Conservation (phyloP, 176 grass and related monocot genomes). For the Oryza coarctata region DNA sequence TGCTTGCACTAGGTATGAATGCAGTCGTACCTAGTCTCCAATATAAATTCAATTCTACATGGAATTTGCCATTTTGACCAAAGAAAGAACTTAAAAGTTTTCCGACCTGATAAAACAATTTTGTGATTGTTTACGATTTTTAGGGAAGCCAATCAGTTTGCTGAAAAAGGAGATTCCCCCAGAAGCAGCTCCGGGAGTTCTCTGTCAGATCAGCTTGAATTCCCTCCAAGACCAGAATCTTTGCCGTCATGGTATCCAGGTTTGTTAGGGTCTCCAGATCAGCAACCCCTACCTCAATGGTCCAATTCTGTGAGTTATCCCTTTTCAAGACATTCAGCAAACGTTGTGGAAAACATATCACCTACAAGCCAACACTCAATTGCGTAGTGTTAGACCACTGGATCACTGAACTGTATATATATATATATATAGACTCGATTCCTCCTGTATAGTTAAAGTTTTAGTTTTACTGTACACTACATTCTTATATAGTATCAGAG, state of each 20-base stretch:
- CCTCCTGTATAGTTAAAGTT: too few species aligned
- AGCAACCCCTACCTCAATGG: conserved; percentile 5
- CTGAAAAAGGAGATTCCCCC: conserved; percentile 30
- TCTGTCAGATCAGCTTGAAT: conserved; percentile 31
- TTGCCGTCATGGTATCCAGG: conserved; percentile 40
- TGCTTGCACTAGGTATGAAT: conserved; percentile 58
- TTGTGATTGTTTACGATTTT: conserved; percentile 16
- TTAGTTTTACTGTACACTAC: too few species aligned
- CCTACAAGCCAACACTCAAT: neutral
- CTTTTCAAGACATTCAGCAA: neutral
- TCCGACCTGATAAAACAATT: neutral
- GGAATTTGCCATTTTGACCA: neutral
- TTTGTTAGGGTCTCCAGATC: conserved; percentile 7
- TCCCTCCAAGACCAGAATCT: conserved; percentile 37
- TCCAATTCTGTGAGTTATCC: conserved; percentile 43
- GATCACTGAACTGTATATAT: too few species aligned
- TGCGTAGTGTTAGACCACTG: too few species aligned
- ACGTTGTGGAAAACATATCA: conserved; percentile 14
- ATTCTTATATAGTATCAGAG: too few species aligned
- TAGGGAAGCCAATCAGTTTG: conserved; percentile 47
- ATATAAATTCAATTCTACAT: neutral
- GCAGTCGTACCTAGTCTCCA: neutral
- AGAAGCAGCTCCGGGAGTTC: conserved; percentile 37
- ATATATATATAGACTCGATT: too few species aligned
- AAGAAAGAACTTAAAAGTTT: neutral